Conservation (phyloP, 1,139 yeast species). For the Saccharomycopsis crataegensis region DNA sequence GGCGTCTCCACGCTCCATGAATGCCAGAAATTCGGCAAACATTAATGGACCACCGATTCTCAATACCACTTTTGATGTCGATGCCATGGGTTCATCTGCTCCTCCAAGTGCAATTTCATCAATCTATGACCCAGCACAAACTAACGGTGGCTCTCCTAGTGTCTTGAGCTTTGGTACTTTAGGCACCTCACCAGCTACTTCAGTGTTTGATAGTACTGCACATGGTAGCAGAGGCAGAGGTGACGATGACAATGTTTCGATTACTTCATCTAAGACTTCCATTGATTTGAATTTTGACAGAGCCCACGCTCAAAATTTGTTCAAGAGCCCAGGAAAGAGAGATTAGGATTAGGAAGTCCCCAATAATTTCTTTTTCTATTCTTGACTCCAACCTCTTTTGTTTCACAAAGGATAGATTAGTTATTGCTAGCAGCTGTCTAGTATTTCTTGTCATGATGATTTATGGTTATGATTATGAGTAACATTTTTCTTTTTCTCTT, state of each 20-base stretch:
- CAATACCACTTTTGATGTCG: conserved; percentile 8
- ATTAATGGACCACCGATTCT: not conserved
- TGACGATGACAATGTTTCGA: conserved; percentile 6
- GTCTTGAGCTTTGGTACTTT: not conserved
- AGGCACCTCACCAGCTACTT: conserved; percentile 11
- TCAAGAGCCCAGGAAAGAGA: conserved; percentile 1
- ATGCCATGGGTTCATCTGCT: not conserved
- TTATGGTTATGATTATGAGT: conserved; percentile 58
- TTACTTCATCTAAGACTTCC: conserved; percentile 12
- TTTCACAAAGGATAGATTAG: conserved; percentile 29
- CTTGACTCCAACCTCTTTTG: not conserved
- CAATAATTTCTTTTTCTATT: not conserved
- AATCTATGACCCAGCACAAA: not conserved
- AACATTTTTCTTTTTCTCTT: too few species aligned
- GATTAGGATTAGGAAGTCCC: not conserved
- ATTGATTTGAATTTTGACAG: conserved; percentile 10
- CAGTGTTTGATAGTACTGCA: conserved; percentile 7
- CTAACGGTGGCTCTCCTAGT: not conserved
- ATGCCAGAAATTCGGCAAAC: not conserved
- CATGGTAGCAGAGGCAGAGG: not conserved
- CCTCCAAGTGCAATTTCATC: conserved; percentile 1
- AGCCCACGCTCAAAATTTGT: conserved; percentile 4
- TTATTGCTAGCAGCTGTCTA: conserved; percentile 39
- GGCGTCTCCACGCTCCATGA: not conserved
- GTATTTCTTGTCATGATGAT: conserved; percentile 40